phyloP scores from a whole-genome alignment of 2,329 filamentous ascomycete genomes.

The Furcasterigmium furcatum region DNA sequence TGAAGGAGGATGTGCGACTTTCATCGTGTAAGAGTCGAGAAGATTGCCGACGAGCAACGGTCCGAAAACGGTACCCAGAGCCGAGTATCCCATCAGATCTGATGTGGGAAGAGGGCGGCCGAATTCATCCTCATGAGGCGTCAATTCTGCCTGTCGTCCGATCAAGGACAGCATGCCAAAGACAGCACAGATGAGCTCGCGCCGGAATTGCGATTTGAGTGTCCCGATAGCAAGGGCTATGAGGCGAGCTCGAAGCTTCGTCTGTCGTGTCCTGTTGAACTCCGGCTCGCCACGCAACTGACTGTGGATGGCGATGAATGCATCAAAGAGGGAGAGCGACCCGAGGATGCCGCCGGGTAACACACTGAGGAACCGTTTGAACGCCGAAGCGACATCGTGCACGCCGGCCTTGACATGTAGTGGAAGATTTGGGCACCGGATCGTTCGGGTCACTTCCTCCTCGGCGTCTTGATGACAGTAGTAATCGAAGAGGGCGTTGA shows the following conservation, averaged over 20 bases:
- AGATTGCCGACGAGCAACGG: slow-evolving; percentile 60
- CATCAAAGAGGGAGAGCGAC: slow-evolving; percentile 58
- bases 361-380: slow-evolving; percentile 62
- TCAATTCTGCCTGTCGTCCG: slow-evolving; percentile 52
- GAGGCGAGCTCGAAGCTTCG: slow-evolving; percentile 57
- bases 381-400: slow-evolving; percentile 65
- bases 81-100: slow-evolving; percentile 62
- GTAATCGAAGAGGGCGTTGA: slow-evolving; percentile 61
- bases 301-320: slow-evolving; percentile 57
- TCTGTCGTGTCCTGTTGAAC: slow-evolving; percentile 48
- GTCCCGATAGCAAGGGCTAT: slow-evolving; percentile 62
- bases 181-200: slow-evolving; percentile 64
- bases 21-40: slow-evolving; percentile 48
- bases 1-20: slow-evolving; percentile 33
- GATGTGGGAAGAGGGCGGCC: slow-evolving; percentile 50
- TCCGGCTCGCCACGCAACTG: slow-evolving; percentile 52
- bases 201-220: slow-evolving; percentile 55
- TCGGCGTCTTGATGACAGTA: slow-evolving; percentile 51
- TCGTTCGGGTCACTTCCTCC: slow-evolving; percentile 52
- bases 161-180: slow-evolving; percentile 63
- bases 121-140: slow-evolving; percentile 46
- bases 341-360: slow-evolving; percentile 66
- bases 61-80: slow-evolving; percentile 63
- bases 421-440: slow-evolving; percentile 57
- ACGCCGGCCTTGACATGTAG: slow-evolving; percentile 55